These are phyloP conservation scores for Nakaseomyces delphensis DNA, from an alignment of 1,139 yeast species.

Conservation along the genomic window DNA sequence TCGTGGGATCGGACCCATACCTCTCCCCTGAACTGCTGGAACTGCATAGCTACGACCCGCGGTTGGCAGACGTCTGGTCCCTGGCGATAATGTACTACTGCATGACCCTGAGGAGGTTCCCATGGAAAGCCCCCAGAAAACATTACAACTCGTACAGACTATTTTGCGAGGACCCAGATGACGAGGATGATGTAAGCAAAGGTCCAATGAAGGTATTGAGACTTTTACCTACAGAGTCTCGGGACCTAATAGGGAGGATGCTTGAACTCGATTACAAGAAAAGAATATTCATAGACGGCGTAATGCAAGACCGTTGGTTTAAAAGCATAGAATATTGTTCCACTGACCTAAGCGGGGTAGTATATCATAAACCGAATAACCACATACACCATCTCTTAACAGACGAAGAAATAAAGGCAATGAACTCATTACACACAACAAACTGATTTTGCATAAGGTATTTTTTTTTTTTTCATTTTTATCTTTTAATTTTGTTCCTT, in stretches of 20 bases:
- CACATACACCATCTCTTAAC: slow-evolving; percentile 52
- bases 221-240: slow-evolving; percentile 68
- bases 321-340: slow-evolving; percentile 33
- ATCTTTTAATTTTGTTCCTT: neutral
- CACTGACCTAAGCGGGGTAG: slow-evolving; percentile 31
- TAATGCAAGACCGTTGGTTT: slow-evolving; percentile 65
- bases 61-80: slow-evolving; percentile 72
- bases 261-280: slow-evolving; percentile 56
- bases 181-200: slow-evolving; percentile 29
- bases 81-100: slow-evolving; percentile 69
- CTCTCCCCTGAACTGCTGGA: slow-evolving; percentile 64
- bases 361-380: slow-evolving; percentile 24
- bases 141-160: slow-evolving; percentile 46
- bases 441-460: neutral
- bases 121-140: slow-evolving; percentile 62
- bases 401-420: slow-evolving; percentile 27
- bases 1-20: slow-evolving; percentile 77
- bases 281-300: slow-evolving; percentile 62
- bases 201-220: slow-evolving; percentile 79
- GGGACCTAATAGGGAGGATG: slow-evolving; percentile 68
- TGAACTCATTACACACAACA: slow-evolving; percentile 4
- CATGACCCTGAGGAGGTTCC: slow-evolving; percentile 62
- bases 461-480: neutral
- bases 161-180: slow-evolving; percentile 34
- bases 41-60: slow-evolving; percentile 49